phyloP scores from a whole-genome alignment of 2,329 filamentous ascomycete species.

The Aspergillus oerlinghausenensis region DNA sequence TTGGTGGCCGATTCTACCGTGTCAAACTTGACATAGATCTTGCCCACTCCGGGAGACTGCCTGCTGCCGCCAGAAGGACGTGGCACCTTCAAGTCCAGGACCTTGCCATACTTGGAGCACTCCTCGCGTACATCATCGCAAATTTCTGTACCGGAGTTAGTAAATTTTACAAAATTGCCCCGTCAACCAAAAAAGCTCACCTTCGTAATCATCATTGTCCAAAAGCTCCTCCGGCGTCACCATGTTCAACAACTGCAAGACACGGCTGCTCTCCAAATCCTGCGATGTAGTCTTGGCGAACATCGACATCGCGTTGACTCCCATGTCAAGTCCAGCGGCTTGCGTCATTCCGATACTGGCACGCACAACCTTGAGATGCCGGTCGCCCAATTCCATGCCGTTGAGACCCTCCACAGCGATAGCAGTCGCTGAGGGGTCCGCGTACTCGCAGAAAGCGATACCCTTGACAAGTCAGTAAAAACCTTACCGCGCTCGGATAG shows the following conservation, averaged over 20 bases:
- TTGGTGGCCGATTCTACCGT: conserved; percentile 71
- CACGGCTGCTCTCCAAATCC: conserved; percentile 73
- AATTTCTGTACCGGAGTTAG: conserved; percentile 64
- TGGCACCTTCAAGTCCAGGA: conserved; percentile 89
- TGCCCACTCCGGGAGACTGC: conserved; percentile 85
- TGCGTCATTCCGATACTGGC: conserved; percentile 95
- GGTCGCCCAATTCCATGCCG: conserved; percentile 87
- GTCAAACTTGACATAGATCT: conserved; percentile 96
- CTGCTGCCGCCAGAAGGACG: conserved; percentile 77
- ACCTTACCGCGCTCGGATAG: conserved; percentile 20
- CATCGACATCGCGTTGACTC: conserved; percentile 96
- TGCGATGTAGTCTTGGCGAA: conserved; percentile 82
- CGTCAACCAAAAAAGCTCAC: conserved; percentile 46
- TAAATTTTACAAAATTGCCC: neutral
- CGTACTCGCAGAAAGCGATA: conserved; percentile 94
- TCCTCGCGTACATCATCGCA: conserved; percentile 91
- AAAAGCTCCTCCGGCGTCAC: conserved; percentile 92
- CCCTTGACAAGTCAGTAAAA: conserved; percentile 53
- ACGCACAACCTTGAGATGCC: conserved; percentile 76
- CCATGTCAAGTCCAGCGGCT: conserved; percentile 85
- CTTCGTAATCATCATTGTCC: conserved; percentile 92
- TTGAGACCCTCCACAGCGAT: conserved; percentile 88
- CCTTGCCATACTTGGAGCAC: conserved; percentile 81
- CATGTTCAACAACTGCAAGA: conserved; percentile 96
- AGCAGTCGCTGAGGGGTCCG: conserved; percentile 67